phyloP scores from a whole-genome alignment of 768 basidiomycete species.

The Mycena chlorophos region DNA sequence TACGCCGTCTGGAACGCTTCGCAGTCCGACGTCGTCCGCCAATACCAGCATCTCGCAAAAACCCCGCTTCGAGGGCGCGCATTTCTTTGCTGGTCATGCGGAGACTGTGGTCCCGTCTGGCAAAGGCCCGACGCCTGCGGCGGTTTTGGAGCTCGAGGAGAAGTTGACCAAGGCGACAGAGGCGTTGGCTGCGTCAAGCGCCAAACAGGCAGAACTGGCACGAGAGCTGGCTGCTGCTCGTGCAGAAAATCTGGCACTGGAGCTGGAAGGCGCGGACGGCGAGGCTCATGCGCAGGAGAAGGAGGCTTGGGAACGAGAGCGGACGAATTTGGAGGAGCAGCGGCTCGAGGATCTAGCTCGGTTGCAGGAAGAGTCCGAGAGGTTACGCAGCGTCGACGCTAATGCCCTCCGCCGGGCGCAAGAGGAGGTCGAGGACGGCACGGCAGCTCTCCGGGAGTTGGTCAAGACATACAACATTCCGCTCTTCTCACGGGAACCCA shows the following conservation, averaged over 20 bases:
- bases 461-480: conserved; percentile 59
- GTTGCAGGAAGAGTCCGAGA: conserved; percentile 52
- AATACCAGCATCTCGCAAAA: conserved; percentile 48
- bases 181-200: conserved; percentile 56
- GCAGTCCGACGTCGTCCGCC: conserved; percentile 51
- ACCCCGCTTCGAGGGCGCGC: conserved; percentile 74
- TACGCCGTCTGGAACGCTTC: conserved; percentile 52
- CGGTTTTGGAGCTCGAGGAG: conserved; percentile 58
- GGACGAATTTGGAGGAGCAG: conserved; percentile 48
- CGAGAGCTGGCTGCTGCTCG: conserved; percentile 62
- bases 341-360: conserved; percentile 47
- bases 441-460: conserved; percentile 48
- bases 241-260: conserved; percentile 62
- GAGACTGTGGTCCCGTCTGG: conserved; percentile 59
- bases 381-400: conserved; percentile 40
- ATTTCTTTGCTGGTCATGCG: conserved; percentile 82
- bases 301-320: conserved; percentile 49
- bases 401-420: conserved; percentile 37
- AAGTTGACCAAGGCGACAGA: conserved; percentile 63
- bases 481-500: conserved; percentile 51
- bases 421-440: conserved; percentile 53
- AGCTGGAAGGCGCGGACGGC: conserved; percentile 52
- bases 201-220: conserved; percentile 60
- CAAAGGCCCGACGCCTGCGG: conserved; percentile 43
- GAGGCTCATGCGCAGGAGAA: conserved; percentile 52